phyloP scores from a whole-genome alignment of 371 early-diverging fungal genomes.

The Sporodiniella umbellata region DNA sequence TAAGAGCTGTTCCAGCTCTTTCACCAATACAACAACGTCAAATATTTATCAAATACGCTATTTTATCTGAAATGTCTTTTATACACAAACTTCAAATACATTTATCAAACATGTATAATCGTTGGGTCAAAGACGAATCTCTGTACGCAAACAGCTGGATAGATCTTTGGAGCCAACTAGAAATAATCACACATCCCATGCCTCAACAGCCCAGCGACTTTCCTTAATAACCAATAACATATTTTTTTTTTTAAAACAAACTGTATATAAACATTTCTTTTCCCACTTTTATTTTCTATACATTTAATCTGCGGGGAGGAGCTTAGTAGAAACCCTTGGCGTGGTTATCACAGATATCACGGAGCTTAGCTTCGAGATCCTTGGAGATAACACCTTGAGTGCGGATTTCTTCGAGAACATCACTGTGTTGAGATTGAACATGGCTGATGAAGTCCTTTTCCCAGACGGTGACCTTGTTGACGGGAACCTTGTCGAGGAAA shows the following conservation, averaged over 20 bases:
- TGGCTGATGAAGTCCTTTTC: constrained; percentile 88
- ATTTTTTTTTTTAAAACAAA: constrained; percentile 13
- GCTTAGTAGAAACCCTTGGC: constrained; percentile 80
- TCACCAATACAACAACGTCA: constrained; percentile 27
- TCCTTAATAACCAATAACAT: constrained; percentile 28
- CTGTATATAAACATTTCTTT: constrained; percentile 1
- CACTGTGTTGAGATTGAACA: constrained; percentile 83
- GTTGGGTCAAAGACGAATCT: constrained; percentile 56
- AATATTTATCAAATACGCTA: constrained; percentile 32
- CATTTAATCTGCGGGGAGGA: too few relatives aligned
- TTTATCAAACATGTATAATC: constrained; percentile 60
- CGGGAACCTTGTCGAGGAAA: constrained; percentile 94
- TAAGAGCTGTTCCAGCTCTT: constrained; percentile 22
- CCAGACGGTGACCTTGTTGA: constrained; percentile 82
- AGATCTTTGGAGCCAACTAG: constrained; percentile 61
- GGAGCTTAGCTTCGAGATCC: constrained; percentile 83
- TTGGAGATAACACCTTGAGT: constrained; percentile 67
- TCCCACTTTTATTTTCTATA: not conserved
- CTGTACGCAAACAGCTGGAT: constrained; percentile 46
- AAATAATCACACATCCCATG: constrained; percentile 16
- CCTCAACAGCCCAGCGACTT: constrained; percentile 23
- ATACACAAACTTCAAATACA: constrained; percentile 40
- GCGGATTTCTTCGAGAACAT: constrained; percentile 86
- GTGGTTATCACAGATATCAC: constrained; percentile 81
- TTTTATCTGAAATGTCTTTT: constrained; percentile 31